phyloP scores from a whole-genome alignment of 208 protist species.

The Leishmania arabica region DNA sequence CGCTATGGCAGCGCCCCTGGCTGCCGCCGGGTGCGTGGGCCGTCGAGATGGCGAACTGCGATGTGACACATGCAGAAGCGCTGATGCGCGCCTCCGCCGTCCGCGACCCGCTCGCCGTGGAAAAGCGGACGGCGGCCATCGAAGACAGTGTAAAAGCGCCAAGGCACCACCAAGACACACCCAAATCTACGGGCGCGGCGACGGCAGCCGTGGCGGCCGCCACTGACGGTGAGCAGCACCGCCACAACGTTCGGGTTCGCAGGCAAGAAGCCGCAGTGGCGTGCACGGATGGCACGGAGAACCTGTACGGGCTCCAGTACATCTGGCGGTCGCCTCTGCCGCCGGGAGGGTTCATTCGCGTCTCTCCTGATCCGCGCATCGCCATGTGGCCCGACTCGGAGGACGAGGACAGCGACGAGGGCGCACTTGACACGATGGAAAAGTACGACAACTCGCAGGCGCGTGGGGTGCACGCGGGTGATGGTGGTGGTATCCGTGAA shows the following conservation, averaged over 20 bases:
- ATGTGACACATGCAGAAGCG: neutral
- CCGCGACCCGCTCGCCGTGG: slow-evolving; percentile 8
- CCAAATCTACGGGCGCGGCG: neutral
- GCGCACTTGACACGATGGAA: neutral
- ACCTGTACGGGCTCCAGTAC: slow-evolving; percentile 79
- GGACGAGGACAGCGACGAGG: neutral
- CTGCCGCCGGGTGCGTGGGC: slow-evolving; percentile 10
- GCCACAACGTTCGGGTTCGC: slow-evolving; percentile 8
- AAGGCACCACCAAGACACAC: neutral
- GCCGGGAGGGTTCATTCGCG: slow-evolving; percentile 72
- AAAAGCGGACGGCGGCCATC: neutral
- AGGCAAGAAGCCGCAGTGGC: slow-evolving; percentile 33
- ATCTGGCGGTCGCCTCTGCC: slow-evolving; percentile 70
- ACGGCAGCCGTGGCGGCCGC: neutral
- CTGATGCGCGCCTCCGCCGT: slow-evolving; percentile 10
- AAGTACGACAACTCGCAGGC: neutral
- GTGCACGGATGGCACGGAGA: slow-evolving; percentile 42
- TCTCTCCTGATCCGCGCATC: slow-evolving; percentile 49
- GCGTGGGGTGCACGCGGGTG: neutral
- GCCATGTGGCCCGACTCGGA: slow-evolving; percentile 78
- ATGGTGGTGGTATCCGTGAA: neutral
- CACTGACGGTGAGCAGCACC: slow-evolving; percentile 5
- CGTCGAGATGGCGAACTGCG: neutral
- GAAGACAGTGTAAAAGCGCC: neutral
- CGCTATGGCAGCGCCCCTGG: slow-evolving; percentile 9